These are phyloP conservation scores for Camellia granthamiana DNA, from an alignment of 148 eudicot genomes.

Conservation along the genomic window DNA sequence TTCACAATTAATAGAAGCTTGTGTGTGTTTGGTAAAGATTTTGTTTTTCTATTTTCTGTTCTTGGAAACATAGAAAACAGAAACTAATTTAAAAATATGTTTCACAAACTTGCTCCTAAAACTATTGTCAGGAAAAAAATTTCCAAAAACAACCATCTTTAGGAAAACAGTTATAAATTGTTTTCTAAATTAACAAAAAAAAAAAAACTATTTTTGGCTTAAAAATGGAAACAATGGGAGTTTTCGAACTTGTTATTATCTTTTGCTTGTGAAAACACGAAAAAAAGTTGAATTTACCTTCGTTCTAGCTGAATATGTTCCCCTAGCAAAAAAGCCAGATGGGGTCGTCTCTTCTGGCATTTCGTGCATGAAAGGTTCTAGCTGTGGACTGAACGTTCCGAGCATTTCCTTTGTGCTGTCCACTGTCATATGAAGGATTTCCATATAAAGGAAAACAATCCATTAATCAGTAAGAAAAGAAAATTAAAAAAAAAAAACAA, in stretches of 20 bases:
- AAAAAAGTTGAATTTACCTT: slow-evolving; percentile 37
- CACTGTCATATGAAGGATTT: slow-evolving; percentile 33
- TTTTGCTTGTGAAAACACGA: not conserved
- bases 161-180: no score
- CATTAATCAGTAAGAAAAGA: not conserved
- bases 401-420: slow-evolving; percentile 82
- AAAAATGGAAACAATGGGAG: not conserved
- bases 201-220: not conserved
- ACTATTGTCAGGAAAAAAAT: no score
- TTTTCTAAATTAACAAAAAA: not conserved
- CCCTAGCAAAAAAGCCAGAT: slow-evolving; percentile 88
- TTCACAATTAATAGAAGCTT: not conserved
- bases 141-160: not conserved
- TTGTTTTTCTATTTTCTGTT: not conserved
- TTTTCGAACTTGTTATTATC: not conserved
- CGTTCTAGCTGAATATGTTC: slow-evolving; percentile 75
- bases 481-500: not conserved
- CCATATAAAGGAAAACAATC: not conserved
- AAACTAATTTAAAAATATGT: not conserved
- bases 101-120: no score
- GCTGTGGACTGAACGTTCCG: slow-evolving; percentile 85
- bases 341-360: slow-evolving; percentile 88
- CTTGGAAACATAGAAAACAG: not conserved
- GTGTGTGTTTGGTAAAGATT: not conserved
- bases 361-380: slow-evolving; percentile 65